These are phyloP conservation scores for Colletotrichum shisoi DNA, from an alignment of 2,329 filamentous ascomycete species.

Conservation along the genomic window DNA sequence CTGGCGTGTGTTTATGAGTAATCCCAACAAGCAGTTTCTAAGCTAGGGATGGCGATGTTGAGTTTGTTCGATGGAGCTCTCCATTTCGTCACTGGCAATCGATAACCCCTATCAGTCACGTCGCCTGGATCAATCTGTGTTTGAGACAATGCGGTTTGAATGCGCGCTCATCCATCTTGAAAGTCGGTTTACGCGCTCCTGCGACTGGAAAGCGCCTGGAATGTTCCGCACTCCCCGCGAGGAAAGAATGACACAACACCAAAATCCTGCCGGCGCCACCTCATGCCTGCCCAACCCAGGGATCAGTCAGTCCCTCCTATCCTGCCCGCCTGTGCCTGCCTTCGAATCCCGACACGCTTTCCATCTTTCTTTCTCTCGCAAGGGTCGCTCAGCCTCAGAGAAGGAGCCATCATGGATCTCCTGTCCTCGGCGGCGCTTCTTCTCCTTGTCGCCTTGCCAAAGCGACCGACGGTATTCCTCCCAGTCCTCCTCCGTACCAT, in stretches of 20 bases:
- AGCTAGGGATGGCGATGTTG: not conserved
- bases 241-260: constrained; percentile 34
- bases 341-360: constrained; percentile 10
- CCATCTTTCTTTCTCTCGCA: constrained; percentile 4
- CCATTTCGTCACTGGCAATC: not conserved
- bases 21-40: not conserved
- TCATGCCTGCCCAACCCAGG: constrained; percentile 28
- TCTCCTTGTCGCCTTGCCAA: constrained; percentile 4
- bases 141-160: not conserved
- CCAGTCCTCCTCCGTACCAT: constrained; percentile 1
- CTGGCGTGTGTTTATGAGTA: not conserved
- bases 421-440: not conserved
- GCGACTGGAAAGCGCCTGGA: constrained; percentile 29
- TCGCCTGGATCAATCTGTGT: not conserved
- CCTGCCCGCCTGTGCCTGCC: constrained; percentile 2
- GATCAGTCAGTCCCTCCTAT: constrained; percentile 16
- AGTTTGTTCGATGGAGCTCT: not conserved
- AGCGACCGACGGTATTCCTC: constrained; percentile 12
- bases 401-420: constrained; percentile 31
- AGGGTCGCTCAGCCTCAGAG: constrained; percentile 17
- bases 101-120: not conserved
- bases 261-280: constrained; percentile 24
- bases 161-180: constrained; percentile 3
- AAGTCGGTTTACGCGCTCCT: not conserved
- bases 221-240: constrained; percentile 11